Conservation (phyloP, 352 stramenopile species). For the Aphanomyces stellatus region DNA sequence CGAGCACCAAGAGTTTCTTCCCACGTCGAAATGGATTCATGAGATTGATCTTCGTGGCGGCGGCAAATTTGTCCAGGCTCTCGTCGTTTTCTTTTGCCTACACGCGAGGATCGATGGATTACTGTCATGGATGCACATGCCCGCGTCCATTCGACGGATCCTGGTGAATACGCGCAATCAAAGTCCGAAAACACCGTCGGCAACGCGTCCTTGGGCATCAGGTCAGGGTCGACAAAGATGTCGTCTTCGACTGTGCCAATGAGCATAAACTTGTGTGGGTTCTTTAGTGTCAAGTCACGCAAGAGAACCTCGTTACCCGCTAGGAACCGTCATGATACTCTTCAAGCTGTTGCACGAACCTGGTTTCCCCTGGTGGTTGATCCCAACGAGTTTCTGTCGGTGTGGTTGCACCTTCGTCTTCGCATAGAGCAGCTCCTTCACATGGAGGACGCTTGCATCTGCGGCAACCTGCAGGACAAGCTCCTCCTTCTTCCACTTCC, state of each 20-base stretch:
- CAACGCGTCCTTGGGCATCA: background rate
- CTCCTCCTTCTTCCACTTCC: conserved; percentile 14
- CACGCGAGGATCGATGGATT: no score
- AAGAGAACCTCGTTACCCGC: conserved; percentile 2
- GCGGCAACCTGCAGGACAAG: background rate
- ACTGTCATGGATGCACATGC: conserved; percentile 4
- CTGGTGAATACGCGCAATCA: conserved; percentile 66
- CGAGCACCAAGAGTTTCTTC: conserved; percentile 77
- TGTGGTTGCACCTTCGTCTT: conserved; percentile 15
- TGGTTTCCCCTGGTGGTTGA: conserved; percentile 15
- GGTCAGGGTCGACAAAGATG: conserved; percentile 21
- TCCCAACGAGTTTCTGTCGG: conserved; percentile 23
- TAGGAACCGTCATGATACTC: background rate
- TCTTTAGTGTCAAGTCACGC: conserved; percentile 10
- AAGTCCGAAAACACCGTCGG: conserved; percentile 62
- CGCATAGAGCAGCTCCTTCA: background rate
- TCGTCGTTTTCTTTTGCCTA: conserved; percentile 41
- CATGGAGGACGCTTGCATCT: background rate
- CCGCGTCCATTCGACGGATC: conserved; percentile 23
- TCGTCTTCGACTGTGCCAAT: conserved; percentile 21
- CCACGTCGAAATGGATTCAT: conserved; percentile 56
- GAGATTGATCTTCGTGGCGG: conserved; percentile 52
- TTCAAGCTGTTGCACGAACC: background rate
- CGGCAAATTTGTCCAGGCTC: conserved; percentile 64
- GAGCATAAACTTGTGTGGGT: conserved; percentile 20